Evolutionary conservation across 495 filamentous ascomycete genomes (phyloP).

Genomic region (Aspergillus diversus): DNA sequence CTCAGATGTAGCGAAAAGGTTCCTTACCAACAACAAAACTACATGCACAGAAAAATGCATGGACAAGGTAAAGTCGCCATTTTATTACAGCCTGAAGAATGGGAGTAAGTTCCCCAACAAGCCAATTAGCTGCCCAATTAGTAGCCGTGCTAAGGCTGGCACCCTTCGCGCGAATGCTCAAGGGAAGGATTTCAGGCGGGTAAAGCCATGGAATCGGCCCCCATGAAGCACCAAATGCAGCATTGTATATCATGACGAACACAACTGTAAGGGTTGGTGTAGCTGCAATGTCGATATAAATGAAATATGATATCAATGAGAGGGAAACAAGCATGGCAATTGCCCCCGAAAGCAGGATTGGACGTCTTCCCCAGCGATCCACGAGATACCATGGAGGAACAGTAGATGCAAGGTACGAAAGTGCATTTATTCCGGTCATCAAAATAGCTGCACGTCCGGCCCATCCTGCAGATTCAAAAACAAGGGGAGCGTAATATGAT

Average conservation of each 20-base stretch:
- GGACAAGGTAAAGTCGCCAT: constrained; percentile 92
- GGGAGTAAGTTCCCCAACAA: constrained; percentile 93
- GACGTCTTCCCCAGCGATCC: constrained; percentile 86
- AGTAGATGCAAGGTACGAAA: constrained; percentile 88
- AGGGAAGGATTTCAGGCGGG: constrained; percentile 92
- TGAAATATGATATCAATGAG: constrained; percentile 93
- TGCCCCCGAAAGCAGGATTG: constrained; percentile 89
- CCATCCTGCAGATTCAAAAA: constrained; percentile 97
- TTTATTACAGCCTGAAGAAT: constrained; percentile 86
- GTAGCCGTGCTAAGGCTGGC: constrained; percentile 94
- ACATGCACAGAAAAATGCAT: constrained; percentile 95
- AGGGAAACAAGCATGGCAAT: constrained; percentile 88
- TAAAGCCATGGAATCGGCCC: constrained; percentile 98
- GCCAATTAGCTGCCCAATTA: constrained; percentile 99
- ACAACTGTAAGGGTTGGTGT: constrained; percentile 87
- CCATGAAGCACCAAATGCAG: constrained; percentile 98
- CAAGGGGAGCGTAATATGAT: constrained; percentile 95
- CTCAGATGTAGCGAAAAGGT: neutral
- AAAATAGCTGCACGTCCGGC: constrained; percentile 84
- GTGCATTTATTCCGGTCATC: constrained; percentile 96
- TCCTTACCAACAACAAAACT: constrained; percentile 94
- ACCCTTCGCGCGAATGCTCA: constrained; percentile 97
- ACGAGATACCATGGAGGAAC: constrained; percentile 98
- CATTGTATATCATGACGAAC: constrained; percentile 98
- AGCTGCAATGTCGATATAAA: constrained; percentile 76